Conservation (phyloP, 345 rosid species). For the Conringia planisiliqua region DNA sequence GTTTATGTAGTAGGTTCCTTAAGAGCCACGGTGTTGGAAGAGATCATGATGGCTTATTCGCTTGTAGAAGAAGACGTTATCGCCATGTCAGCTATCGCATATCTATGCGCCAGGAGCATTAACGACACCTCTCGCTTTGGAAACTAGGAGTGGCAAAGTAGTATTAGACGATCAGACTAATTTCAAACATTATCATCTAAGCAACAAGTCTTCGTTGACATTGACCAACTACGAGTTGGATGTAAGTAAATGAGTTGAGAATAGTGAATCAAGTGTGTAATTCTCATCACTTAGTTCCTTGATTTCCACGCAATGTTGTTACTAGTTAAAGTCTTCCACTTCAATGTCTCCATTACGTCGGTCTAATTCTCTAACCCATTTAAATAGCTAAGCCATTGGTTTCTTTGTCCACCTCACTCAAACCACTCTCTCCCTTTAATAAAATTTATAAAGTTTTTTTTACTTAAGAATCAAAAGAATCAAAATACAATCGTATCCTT, state of each 20-base stretch:
- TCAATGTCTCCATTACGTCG: not conserved
- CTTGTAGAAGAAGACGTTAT: slow-evolving; percentile 19
- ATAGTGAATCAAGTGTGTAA: no score
- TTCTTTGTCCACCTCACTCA: not conserved
- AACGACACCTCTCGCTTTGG: no score
- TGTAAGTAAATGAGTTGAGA: not conserved
- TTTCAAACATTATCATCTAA: no score
- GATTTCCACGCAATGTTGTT: no score
- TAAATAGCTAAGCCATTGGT: slow-evolving; percentile 1
- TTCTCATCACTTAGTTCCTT: no score
- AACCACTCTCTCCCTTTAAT: not conserved
- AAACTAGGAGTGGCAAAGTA: no score
- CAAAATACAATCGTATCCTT: no score
- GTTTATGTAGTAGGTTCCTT: slow-evolving; percentile 23
- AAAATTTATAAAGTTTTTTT: no score
- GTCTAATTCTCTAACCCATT: not conserved
- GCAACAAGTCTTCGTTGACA: not conserved
- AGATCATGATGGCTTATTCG: not conserved
- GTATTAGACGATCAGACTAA: no score
- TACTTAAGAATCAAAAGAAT: not conserved
- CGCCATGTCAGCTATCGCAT: not conserved
- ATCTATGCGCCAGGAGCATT: no score
- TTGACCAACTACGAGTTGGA: not conserved
- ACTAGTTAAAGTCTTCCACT: no score
- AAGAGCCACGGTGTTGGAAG: slow-evolving; percentile 13